These are phyloP conservation scores for Ophiostoma pallidulum DNA, from an alignment of 2,329 filamentous ascomycete species.

Conservation along the genomic window DNA sequence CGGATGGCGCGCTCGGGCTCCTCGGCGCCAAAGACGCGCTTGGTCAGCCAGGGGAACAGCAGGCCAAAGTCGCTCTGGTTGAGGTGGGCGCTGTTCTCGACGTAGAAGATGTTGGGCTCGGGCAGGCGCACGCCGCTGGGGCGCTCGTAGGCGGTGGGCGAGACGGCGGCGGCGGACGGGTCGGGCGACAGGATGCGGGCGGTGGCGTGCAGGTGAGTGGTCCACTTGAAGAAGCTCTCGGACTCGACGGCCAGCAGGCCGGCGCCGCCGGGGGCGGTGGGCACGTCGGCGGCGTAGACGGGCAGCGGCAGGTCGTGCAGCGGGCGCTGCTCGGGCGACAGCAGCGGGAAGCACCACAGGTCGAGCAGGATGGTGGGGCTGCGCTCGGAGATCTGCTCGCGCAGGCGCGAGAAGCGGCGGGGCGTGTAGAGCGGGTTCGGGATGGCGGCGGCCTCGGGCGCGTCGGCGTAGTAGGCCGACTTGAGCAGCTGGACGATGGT, in stretches of 20 bases:
- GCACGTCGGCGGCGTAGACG: conserved; percentile 42
- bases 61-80: conserved; percentile 78
- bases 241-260: conserved; percentile 63
- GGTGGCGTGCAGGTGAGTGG: conserved; percentile 58
- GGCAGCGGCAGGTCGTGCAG: conserved; percentile 68
- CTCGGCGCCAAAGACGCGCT: conserved; percentile 46
- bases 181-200: conserved; percentile 55
- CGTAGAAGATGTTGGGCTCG: conserved; percentile 65
- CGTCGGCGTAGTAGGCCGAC: conserved; percentile 58
- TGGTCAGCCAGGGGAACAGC: conserved; percentile 64
- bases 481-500: conserved; percentile 71
- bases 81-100: conserved; percentile 64
- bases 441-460: conserved; percentile 36
- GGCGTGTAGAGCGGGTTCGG: conserved; percentile 54
- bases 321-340: conserved; percentile 50
- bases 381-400: conserved; percentile 56
- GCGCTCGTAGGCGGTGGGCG: conserved; percentile 32
- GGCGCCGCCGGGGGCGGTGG: conserved; percentile 42
- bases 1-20: conserved; percentile 50
- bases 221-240: conserved; percentile 72
- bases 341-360: conserved; percentile 68
- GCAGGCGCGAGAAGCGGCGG: conserved; percentile 42
- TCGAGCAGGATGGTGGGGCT: conserved; percentile 64
- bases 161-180: conserved; percentile 35
- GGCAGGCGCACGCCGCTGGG: conserved; percentile 32